phyloP scores from a whole-genome alignment of 805 yeast species.

The Starmerella apis region DNA sequence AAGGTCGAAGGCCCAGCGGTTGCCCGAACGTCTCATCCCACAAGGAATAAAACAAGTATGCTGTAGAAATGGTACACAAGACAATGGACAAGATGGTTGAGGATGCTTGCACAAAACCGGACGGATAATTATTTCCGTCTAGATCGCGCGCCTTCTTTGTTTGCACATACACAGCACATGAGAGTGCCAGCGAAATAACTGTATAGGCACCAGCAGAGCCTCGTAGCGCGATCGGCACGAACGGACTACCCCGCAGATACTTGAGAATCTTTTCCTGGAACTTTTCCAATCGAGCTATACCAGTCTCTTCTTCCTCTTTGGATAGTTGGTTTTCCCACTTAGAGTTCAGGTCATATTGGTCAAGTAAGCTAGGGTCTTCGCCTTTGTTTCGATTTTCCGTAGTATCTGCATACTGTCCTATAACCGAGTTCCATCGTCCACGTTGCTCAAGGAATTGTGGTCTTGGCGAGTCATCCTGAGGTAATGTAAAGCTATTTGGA shows the following conservation, averaged over 20 bases:
- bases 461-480: neutral
- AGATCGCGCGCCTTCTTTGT: slow-evolving; percentile 26
- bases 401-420: slow-evolving; percentile 1
- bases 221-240: slow-evolving; percentile 69
- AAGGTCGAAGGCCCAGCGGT: slow-evolving; percentile 82
- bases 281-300: slow-evolving; percentile 3
- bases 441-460: slow-evolving; percentile 9
- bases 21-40: slow-evolving; percentile 86
- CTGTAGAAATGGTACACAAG: slow-evolving; percentile 68
- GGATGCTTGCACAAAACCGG: slow-evolving; percentile 35
- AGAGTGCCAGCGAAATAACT: slow-evolving; percentile 59
- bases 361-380: slow-evolving; percentile 17
- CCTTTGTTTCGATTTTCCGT: neutral
- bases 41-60: slow-evolving; percentile 70
- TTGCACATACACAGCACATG: slow-evolving; percentile 40
- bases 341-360: slow-evolving; percentile 17
- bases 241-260: slow-evolving; percentile 61
- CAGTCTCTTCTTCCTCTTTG: neutral
- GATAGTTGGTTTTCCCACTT: slow-evolving; percentile 25
- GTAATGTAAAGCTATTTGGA: neutral
- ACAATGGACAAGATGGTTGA: slow-evolving; percentile 87
- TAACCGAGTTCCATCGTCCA: slow-evolving; percentile 22
- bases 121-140: slow-evolving; percentile 34
- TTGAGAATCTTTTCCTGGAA: slow-evolving; percentile 10
- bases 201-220: slow-evolving; percentile 49